Evolutionary conservation across 768 basidiomycete genomes (phyloP).

Genomic region (Rhizopogon vulgaris): DNA sequence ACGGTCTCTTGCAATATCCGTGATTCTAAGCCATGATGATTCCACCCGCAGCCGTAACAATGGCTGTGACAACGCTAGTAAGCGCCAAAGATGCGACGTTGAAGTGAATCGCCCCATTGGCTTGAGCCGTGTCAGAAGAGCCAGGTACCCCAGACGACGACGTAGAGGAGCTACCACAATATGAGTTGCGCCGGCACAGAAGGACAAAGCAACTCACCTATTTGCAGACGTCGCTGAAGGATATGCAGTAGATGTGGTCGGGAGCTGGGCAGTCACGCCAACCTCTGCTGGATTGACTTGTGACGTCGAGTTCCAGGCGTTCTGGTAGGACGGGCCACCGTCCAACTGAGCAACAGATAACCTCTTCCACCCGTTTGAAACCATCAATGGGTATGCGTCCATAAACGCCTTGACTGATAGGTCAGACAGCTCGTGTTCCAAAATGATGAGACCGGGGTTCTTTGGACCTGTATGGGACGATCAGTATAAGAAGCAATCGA

Average conservation of each 20-base stretch:
- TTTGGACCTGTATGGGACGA: constrained; percentile 47
- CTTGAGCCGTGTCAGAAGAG: constrained; percentile 18
- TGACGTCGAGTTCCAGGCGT: constrained; percentile 29
- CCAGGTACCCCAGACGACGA: constrained; percentile 3
- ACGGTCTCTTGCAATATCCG: constrained; percentile 1
- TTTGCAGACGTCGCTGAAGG: not conserved
- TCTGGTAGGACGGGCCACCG: constrained; percentile 39
- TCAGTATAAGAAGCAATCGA: not conserved
- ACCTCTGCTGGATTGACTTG: constrained; percentile 20
- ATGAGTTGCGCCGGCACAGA: not conserved
- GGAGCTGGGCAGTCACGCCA: constrained; percentile 12
- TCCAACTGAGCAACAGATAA: constrained; percentile 45
- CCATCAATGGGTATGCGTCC: constrained; percentile 55
- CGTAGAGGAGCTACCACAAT: not conserved
- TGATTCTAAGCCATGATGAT: constrained; percentile 13
- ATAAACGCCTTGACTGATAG: constrained; percentile 63
- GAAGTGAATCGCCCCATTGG: constrained; percentile 24
- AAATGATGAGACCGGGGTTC: constrained; percentile 69
- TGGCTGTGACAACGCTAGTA: constrained; percentile 15
- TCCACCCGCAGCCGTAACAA: constrained; percentile 18
- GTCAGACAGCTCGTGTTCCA: constrained; percentile 77
- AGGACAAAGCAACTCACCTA: constrained; percentile 4
- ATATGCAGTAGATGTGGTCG: not conserved
- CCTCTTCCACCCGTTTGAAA: constrained; percentile 65
- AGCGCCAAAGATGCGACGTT: constrained; percentile 15